Evolutionary conservation across 495 filamentous ascomycete genomes (phyloP).

Genomic region (Aspergillus diversus): DNA sequence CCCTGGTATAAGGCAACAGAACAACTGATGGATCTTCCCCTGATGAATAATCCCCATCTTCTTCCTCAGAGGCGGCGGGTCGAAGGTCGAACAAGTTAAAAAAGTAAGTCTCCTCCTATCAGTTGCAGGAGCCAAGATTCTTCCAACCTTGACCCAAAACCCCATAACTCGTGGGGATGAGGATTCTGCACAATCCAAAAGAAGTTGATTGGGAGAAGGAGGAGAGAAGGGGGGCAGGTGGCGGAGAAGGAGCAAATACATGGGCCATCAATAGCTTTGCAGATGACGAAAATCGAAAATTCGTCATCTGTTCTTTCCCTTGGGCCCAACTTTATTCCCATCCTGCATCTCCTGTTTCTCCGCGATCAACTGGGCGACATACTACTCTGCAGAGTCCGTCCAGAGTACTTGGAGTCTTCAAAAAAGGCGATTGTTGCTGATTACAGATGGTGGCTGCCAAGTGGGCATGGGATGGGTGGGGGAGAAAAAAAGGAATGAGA

Average conservation of each 20-base stretch:
- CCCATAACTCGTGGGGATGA: background rate
- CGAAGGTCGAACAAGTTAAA: too few species aligned
- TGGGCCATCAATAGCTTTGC: background rate
- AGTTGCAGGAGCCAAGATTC: too few species aligned
- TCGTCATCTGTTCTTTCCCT: conserved; percentile 1
- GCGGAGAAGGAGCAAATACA: background rate
- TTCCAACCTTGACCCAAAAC: too few species aligned
- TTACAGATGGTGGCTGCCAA: too few species aligned
- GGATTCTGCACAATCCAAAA: background rate
- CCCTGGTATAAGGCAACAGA: too few species aligned
- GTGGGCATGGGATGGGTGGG: too few species aligned
- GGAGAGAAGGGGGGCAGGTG: background rate
- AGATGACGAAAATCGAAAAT: conserved; percentile 9
- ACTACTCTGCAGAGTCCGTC: background rate
- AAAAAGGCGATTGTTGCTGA: too few species aligned
- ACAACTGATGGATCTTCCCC: too few species aligned
- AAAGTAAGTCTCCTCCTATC: too few species aligned
- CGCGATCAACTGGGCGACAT: background rate
- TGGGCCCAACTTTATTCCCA: conserved; percentile 4
- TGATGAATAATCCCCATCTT: too few species aligned
- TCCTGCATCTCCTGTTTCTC: conserved; percentile 6
- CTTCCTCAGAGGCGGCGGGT: too few species aligned
- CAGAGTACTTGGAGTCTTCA: background rate
- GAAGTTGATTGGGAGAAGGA: background rate
- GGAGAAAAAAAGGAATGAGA: too few species aligned